Conservation (phyloP, 2,329 filamentous ascomycete species). For the Ophiostoma piceae region DNA sequence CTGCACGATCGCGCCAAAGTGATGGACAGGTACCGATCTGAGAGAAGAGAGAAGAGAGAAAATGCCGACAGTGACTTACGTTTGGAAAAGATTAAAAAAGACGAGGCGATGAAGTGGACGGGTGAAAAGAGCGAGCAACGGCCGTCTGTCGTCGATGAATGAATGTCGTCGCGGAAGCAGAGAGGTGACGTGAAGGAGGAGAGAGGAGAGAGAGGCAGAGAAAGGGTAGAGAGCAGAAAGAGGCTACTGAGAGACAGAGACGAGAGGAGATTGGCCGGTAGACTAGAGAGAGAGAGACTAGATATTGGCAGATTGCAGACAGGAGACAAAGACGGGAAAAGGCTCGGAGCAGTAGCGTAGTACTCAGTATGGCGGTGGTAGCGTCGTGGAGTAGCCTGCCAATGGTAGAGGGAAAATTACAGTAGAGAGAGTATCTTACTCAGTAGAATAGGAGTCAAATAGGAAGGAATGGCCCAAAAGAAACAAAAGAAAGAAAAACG, state of each 20-base stretch:
- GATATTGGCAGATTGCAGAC: background rate
- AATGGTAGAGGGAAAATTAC: slow-evolving; percentile 1
- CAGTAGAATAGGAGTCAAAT: background rate
- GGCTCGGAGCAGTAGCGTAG: background rate
- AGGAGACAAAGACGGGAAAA: background rate
- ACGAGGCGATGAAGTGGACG: background rate
- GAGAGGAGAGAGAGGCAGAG: background rate
- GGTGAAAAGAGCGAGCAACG: background rate
- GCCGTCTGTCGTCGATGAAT: slow-evolving; percentile 10
- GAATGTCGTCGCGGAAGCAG: slow-evolving; percentile 1
- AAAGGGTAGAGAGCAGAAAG: background rate
- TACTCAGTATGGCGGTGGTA: background rate
- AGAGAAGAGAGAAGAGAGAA: background rate
- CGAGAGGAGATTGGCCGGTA: background rate
- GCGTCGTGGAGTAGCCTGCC: background rate
- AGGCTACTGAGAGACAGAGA: background rate
- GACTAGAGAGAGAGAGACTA: background rate
- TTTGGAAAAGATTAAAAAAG: background rate
- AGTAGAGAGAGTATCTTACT: background rate
- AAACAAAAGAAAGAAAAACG: slow-evolving; percentile 14
- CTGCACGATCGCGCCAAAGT: background rate
- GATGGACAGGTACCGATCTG: slow-evolving; percentile 15
- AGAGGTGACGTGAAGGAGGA: background rate
- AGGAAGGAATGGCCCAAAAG: background rate
- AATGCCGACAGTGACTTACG: slow-evolving; percentile 1